Evolutionary conservation across 225 moss, liverwort and hornwort species (phyloP), one percentile per base, ranked within the genome.

Genomic region (Lunularia cruciata): DNA sequence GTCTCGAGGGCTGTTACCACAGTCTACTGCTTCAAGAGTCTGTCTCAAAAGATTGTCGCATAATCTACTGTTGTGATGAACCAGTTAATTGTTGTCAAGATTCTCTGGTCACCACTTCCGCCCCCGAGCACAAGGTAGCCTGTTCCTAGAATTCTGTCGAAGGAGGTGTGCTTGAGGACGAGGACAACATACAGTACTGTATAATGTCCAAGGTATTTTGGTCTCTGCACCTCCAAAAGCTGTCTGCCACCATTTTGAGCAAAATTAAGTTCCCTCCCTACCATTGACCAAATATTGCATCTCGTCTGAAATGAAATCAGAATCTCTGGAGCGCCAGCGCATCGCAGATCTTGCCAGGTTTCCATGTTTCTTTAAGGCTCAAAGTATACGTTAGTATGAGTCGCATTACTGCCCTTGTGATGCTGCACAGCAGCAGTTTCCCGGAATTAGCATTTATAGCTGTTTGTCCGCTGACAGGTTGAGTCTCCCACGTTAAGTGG

Each of bases 181-280:
- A 36, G 58, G 19, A 59, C 11, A 59, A 36, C n/a, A 35, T 56
- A 56, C 14, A n/a, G n/a, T n/a, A n/a, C n/a, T 2, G 5, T 23
- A 30, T 2, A 31, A 28, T 9, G 22, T 28, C 4, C 2, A 14
- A 56, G 56, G 5, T 31, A 12, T 30, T 16, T 3, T 0, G 20
- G 53, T n/a, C n/a, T n/a, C n/a, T n/a, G n/a, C n/a, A n/a, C n/a
- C n/a, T n/a, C n/a, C n/a, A n/a, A n/a, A n/a, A 26, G 58, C 58
- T 59, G 58, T 59, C 58, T 32, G 31, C 58, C 34, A 59, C 58
- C 58, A 36, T 8, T n/a, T 35, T n/a, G n/a, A n/a, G n/a, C n/a
- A 8, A 20, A 34, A 59, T 18, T 34, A 59, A 59, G 9, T 35
- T 14, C 15, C 15, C 33, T 34, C 2, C 14, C 3, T 1, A 15